Conservation (phyloP, 345 rosid genomes). For the Citrus cavaleriei region DNA sequence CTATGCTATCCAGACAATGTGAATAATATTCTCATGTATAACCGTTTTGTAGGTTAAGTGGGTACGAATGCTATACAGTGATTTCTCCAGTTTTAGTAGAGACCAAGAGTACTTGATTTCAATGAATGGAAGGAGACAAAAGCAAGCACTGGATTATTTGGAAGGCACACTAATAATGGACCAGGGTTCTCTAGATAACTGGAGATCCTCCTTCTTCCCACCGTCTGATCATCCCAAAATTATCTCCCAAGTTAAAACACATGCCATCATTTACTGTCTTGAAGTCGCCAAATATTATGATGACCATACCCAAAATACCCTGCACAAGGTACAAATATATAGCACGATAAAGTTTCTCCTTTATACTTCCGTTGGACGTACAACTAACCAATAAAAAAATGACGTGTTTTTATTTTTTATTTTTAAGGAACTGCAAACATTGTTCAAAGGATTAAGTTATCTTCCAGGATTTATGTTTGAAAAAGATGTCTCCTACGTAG, state of each 20-base stretch:
- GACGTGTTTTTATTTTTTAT: too few relatives aligned
- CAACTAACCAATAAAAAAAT: too few relatives aligned
- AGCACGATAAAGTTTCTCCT: too few relatives aligned
- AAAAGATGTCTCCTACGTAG: slow-evolving; percentile 44
- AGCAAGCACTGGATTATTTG: slow-evolving; percentile 42
- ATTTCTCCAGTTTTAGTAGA: slow-evolving; percentile 51
- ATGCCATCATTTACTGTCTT: slow-evolving; percentile 62
- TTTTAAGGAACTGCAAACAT: slow-evolving; percentile 35
- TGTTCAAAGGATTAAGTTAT: slow-evolving; percentile 28
- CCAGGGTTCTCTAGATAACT: slow-evolving; percentile 48
- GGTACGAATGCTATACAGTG: slow-evolving; percentile 67
- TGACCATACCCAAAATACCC: slow-evolving; percentile 31
- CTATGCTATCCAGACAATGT: too few relatives aligned
- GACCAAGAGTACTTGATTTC: slow-evolving; percentile 71
- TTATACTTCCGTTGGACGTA: too few relatives aligned
- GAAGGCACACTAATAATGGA: slow-evolving; percentile 68
- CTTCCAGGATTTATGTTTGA: slow-evolving; percentile 30
- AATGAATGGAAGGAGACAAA: slow-evolving; percentile 34
- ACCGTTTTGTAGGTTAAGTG: slow-evolving; percentile 50
- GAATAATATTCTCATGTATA: too few relatives aligned
- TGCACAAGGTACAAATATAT: slow-evolving; percentile 32
- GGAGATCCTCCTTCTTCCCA: slow-evolving; percentile 72
- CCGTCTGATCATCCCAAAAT: slow-evolving; percentile 48
- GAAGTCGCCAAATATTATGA: slow-evolving; percentile 68
- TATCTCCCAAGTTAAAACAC: slow-evolving; percentile 42